Base-by-base conservation (phyloP, 2,329 filamentous ascomycete genomes). In the Stagonosporopsis cucurbitacearum region DNA sequence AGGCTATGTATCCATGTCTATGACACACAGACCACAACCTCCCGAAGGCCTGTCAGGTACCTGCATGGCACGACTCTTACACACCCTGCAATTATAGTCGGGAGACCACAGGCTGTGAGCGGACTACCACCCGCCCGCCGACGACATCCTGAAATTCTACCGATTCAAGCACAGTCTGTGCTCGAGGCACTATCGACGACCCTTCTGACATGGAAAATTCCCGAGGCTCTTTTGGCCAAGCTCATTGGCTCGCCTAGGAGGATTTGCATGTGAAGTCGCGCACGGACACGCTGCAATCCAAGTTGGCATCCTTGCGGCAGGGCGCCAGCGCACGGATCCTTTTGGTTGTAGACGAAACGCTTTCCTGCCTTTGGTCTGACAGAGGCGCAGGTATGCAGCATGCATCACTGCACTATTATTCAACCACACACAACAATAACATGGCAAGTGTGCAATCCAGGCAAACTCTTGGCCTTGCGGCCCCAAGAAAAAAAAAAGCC, bases 181-280 rank as follows among this genome's bases (percentile, higher is more conserved):
- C 53, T 23, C 23, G 7, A 12, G n/a, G 42, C 37, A 43, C 36
- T 56, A 51, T 43, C 25, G 37, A 51, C 30, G 42, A 56, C 42
- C 42, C 42, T 47, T 50, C 47, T 42, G 36, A 46, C 45, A n/a
- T 41, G 41, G 4, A 43, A 28, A 43, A 37, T 47, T 51, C 53
- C 53, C 53, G 53, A 56, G 53, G 53, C 32, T 39, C 36, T 39
- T 33, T 7, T 4, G 9, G 6, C 15, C 6, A 11, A 3, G 32
- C 3, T 51, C 30, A 56, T 56, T 56, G 47, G 53, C 17, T 22
- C 19, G 19, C 32, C 19, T 8, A 39, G 17, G 17, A 47, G 20
- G 42, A 51, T 56, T 56, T 46, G 47, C 53, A 56, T 56, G 53
- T 56, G 53, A 56, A 51, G 15, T 47, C 1, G 25, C 22, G 36